Evolutionary conservation across 345 rosid genomes (phyloP).

Genomic region (Tarenaya hassleriana): DNA sequence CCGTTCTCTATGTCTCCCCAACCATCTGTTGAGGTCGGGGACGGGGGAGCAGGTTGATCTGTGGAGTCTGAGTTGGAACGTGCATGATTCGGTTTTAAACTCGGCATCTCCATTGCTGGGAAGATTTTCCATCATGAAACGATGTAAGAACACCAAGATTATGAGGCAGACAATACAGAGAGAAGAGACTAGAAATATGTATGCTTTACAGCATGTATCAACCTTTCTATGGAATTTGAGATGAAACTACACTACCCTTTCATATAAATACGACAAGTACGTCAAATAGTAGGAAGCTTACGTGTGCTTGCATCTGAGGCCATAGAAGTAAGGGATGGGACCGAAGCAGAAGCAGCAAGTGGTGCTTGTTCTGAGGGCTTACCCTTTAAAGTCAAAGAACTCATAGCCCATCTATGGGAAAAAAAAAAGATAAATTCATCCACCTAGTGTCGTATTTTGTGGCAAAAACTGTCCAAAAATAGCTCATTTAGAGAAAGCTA

Average conservation of each 20-base stretch:
- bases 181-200: too few species aligned
- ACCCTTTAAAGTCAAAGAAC: conserved; percentile 92
- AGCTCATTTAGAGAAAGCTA: background rate
- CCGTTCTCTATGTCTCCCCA: conserved; percentile 97
- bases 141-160: background rate
- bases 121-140: conserved; percentile 7
- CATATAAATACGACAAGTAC: too few species aligned
- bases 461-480: background rate
- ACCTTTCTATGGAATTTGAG: too few species aligned
- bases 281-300: conserved; percentile 20
- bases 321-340: conserved; percentile 37
- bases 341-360: conserved; percentile 54
- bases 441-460: background rate
- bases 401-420: conserved; percentile 88
- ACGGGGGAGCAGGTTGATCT: conserved; percentile 63
- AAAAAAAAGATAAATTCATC: conserved; percentile 3
- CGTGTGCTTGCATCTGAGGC: conserved; percentile 62
- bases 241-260: too few species aligned
- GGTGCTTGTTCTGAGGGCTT: conserved; percentile 79
- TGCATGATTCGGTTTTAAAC: conserved; percentile 40
- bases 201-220: too few species aligned
- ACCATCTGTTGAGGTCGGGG: conserved; percentile 95
- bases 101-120: conserved; percentile 50
- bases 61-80: conserved; percentile 65
- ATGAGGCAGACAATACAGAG: background rate